phyloP scores from a whole-genome alignment of 1,139 yeast genomes.

The Wickerhamomyces sp. region DNA sequence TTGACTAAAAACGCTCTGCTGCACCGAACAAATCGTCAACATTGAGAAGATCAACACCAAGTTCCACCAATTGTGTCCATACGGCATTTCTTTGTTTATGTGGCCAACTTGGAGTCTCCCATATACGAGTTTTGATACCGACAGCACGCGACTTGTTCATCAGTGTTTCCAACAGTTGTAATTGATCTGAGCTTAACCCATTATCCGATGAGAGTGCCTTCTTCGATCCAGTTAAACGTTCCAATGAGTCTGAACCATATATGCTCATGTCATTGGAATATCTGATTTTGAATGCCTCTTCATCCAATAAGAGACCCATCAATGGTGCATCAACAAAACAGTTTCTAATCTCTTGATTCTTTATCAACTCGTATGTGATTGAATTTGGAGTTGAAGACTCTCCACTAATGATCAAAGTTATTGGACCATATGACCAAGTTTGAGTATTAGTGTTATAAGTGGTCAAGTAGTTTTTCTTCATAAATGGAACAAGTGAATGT shows the following conservation, averaged over 20 bases:
- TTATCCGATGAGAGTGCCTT: constrained; percentile 2
- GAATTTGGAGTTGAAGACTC: no score
- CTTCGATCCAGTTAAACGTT: constrained; percentile 8
- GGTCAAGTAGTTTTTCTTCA: constrained; percentile 33
- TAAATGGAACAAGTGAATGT: constrained; percentile 30
- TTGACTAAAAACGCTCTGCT: not conserved
- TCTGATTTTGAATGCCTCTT: not conserved
- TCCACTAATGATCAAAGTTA: constrained; percentile 43
- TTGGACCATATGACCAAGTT: constrained; percentile 31
- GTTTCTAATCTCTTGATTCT: constrained; percentile 19
- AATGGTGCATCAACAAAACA: constrained; percentile 34
- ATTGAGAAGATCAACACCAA: constrained; percentile 38
- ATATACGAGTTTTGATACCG: constrained; percentile 38
- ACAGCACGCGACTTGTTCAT: constrained; percentile 32
- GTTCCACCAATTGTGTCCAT: constrained; percentile 34
- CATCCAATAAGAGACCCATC: not conserved
- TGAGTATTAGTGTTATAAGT: constrained; percentile 25
- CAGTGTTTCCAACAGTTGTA: constrained; percentile 20
- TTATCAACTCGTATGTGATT: constrained; percentile 19
- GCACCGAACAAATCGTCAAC: constrained; percentile 36
- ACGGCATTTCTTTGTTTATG: constrained; percentile 28
- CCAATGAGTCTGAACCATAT: constrained; percentile 12
- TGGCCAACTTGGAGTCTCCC: constrained; percentile 53
- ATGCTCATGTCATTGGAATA: constrained; percentile 6
- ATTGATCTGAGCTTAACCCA: constrained; percentile 23